These are phyloP conservation scores for Colletotrichum tanaceti DNA, from an alignment of 2,329 filamentous ascomycete species.

Conservation along the genomic window DNA sequence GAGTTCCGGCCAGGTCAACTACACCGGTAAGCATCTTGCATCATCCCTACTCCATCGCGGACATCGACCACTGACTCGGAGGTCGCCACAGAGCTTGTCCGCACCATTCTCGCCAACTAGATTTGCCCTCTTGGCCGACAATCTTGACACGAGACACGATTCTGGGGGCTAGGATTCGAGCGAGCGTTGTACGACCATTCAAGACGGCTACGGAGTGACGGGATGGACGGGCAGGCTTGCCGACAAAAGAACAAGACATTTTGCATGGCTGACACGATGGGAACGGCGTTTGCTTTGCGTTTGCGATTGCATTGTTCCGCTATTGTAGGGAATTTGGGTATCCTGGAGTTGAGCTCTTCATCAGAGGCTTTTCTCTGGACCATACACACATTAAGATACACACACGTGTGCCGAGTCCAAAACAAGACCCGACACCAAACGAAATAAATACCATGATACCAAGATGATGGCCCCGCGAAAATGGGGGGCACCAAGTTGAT, in stretches of 20 bases:
- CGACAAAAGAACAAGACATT: conserved; percentile 25
- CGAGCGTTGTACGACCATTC: conserved; percentile 27
- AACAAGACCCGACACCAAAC: conserved; percentile 23
- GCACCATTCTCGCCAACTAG: conserved; percentile 88
- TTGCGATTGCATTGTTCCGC: conserved; percentile 32
- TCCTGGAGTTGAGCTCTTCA: conserved; percentile 31
- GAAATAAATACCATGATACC: conserved; percentile 32
- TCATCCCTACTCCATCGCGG: no score
- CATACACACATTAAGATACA: conserved; percentile 6
- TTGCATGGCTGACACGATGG: conserved; percentile 41
- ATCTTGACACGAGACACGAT: conserved; percentile 3
- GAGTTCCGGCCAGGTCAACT: conserved; percentile 96
- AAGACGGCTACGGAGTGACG: not conserved
- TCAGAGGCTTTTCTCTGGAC: conserved; percentile 32
- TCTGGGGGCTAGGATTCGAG: conserved; percentile 3
- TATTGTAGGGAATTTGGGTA: conserved; percentile 38
- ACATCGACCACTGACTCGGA: not conserved
- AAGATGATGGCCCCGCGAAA: not conserved
- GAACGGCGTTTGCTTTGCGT: conserved; percentile 39
- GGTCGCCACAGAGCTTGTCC: conserved; percentile 75
- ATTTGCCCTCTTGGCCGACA: not conserved
- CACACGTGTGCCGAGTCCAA: conserved; percentile 8
- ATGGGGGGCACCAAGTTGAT: no score
- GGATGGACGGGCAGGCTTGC: conserved; percentile 15
- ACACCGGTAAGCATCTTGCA: conserved; percentile 75